Percentiles rank a stretch among this genome's conserved stretches.
Conservation (phyloP, 352 stramenopile genomes). For the Phytophthora europaea region DNA sequence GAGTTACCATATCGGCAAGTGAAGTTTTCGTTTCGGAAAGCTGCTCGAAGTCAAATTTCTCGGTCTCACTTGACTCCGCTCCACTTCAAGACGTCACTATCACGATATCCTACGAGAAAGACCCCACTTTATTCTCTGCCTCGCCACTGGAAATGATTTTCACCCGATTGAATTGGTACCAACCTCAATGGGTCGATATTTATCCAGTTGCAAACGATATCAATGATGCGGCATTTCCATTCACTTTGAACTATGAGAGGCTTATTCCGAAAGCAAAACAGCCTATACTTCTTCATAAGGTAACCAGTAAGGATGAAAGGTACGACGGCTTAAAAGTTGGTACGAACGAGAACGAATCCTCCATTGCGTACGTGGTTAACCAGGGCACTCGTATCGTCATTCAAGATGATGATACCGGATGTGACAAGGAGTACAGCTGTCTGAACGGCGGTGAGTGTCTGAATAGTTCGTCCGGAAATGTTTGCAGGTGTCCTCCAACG, state of each 20-base stretch:
- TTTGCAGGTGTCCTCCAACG: constrained; percentile 56
- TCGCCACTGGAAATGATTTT: constrained; percentile 59
- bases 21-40: constrained; percentile 60
- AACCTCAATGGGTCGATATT: constrained; percentile 59
- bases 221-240: constrained; percentile 62
- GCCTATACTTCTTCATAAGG: constrained; percentile 50
- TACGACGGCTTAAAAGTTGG: constrained; percentile 65
- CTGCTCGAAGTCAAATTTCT: constrained; percentile 48
- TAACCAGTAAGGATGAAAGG: constrained; percentile 45
- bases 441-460: constrained; percentile 56
- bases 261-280: constrained; percentile 66
- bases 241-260: constrained; percentile 61
- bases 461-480: constrained; percentile 28
- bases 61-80: constrained; percentile 69
- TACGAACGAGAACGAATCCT: constrained; percentile 52
- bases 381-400: constrained; percentile 61
- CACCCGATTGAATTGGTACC: constrained; percentile 57
- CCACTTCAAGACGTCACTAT: constrained; percentile 60
- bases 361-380: constrained; percentile 37
- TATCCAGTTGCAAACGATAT: constrained; percentile 53
- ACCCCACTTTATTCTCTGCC: constrained; percentile 50
- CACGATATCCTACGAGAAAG: constrained; percentile 51
- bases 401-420: constrained; percentile 78
- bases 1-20: constrained; percentile 58
- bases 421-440: constrained; percentile 65